phyloP scores from a whole-genome alignment of 768 basidiomycete species.

The Pleurotus citrinopileatus region DNA sequence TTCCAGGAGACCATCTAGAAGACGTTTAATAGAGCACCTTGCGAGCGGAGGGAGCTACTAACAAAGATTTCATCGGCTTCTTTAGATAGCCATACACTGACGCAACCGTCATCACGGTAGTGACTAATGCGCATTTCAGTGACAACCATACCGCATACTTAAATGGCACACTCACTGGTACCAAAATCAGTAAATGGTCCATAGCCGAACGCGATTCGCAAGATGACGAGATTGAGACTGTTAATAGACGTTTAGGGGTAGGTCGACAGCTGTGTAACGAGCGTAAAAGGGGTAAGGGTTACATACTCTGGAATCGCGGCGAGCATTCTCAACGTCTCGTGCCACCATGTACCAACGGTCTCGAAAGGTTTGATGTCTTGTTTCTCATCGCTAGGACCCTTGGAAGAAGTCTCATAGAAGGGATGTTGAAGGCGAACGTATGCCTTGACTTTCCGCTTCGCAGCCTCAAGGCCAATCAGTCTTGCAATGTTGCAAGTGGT shows the following conservation, averaged over 20 bases:
- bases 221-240: slow-evolving; percentile 78
- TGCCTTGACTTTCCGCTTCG: slow-evolving; percentile 73
- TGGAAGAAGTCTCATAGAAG: slow-evolving; percentile 73
- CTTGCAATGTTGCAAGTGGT: slow-evolving; percentile 69
- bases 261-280: slow-evolving; percentile 9
- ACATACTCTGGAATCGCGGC: slow-evolving; percentile 71
- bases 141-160: slow-evolving; percentile 9
- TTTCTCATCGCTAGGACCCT: slow-evolving; percentile 65
- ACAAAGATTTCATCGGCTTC: slow-evolving; percentile 86
- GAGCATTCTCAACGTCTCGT: slow-evolving; percentile 74
- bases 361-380: slow-evolving; percentile 71
- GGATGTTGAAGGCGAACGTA: slow-evolving; percentile 78
- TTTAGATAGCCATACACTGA: slow-evolving; percentile 81
- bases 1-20: slow-evolving; percentile 75
- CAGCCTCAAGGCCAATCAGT: slow-evolving; percentile 72
- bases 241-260: slow-evolving; percentile 12
- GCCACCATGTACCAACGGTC: slow-evolving; percentile 82
- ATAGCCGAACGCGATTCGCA: slow-evolving; percentile 74
- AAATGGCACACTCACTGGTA: slow-evolving; percentile 43
- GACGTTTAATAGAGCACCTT: slow-evolving; percentile 14
- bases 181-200: slow-evolving; percentile 80
- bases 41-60: slow-evolving; percentile 20
- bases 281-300: slow-evolving; percentile 5
- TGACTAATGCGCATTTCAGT: slow-evolving; percentile 39
- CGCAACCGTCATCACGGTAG: slow-evolving; percentile 69